Conservation (phyloP, 2,329 filamentous ascomycete genomes). For the Paecilomyces sp. region DNA sequence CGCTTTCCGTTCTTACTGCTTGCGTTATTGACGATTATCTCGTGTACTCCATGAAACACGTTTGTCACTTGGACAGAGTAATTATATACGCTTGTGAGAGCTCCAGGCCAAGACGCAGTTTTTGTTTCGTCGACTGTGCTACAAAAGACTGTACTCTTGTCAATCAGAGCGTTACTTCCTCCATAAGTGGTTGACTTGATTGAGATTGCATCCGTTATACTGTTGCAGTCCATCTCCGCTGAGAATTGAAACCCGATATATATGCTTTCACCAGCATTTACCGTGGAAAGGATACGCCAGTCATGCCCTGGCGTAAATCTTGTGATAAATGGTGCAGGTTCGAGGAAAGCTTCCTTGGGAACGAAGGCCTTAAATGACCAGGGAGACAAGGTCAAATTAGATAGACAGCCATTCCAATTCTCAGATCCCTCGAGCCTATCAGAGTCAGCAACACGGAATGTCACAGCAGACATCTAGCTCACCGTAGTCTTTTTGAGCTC, state of each 20-base stretch:
- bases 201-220: slow-evolving; percentile 38
- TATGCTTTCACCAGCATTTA: slow-evolving; percentile 30
- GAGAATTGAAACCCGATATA: slow-evolving; percentile 49
- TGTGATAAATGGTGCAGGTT: slow-evolving; percentile 48
- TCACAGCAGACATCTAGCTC: background rate
- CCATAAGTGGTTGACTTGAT: slow-evolving; percentile 44
- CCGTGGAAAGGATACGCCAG: slow-evolving; percentile 40
- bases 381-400: slow-evolving; percentile 40
- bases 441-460: background rate
- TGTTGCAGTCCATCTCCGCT: slow-evolving; percentile 49
- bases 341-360: slow-evolving; percentile 38
- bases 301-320: slow-evolving; percentile 53
- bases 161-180: slow-evolving; percentile 34
- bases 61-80: slow-evolving; percentile 43
- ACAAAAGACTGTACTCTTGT: slow-evolving; percentile 37
- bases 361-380: slow-evolving; percentile 53
- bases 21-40: slow-evolving; percentile 47
- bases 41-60: slow-evolving; percentile 51
- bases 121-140: slow-evolving; percentile 22
- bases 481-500: slow-evolving; percentile 35
- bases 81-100: slow-evolving; percentile 43
- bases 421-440: slow-evolving; percentile 32
- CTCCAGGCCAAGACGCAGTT: slow-evolving; percentile 32
- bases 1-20: slow-evolving; percentile 30
- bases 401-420: slow-evolving; percentile 45